Evolutionary conservation across 2,329 filamentous ascomycete genomes (phyloP).

Genomic region (Xylaria sp.): DNA sequence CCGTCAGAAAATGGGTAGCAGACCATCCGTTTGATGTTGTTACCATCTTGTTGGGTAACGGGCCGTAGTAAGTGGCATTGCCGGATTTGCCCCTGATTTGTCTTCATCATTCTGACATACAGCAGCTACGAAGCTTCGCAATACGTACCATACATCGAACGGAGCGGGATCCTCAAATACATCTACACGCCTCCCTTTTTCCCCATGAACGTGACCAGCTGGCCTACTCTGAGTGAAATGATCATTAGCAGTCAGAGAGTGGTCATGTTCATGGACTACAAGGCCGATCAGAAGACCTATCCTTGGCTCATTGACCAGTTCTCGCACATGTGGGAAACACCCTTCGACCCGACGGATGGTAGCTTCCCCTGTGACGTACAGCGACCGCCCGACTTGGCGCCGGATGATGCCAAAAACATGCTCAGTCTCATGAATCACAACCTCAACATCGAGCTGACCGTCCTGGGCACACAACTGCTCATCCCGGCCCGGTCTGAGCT

Average conservation of each 20-base stretch:
- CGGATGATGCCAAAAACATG: constrained; percentile 49
- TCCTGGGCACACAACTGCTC: constrained; percentile 59
- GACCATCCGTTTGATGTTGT: constrained; percentile 80
- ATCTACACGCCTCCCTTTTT: constrained; percentile 66
- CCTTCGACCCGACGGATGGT: constrained; percentile 63
- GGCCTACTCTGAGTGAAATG: constrained; percentile 77
- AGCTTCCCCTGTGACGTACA: constrained; percentile 73
- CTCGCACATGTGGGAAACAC: constrained; percentile 83
- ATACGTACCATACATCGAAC: constrained; percentile 64
- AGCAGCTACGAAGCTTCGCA: constrained; percentile 48
- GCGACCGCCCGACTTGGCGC: constrained; percentile 62
- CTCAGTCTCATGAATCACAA: constrained; percentile 90
- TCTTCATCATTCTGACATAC: constrained; percentile 6
- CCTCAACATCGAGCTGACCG: constrained; percentile 69
- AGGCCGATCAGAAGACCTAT: constrained; percentile 69
- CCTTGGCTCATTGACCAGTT: constrained; percentile 89
- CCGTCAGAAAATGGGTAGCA: constrained; percentile 67
- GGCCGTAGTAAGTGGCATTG: constrained; percentile 51
- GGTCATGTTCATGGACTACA: constrained; percentile 79
- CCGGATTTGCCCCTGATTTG: background rate
- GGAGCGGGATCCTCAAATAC: constrained; percentile 66
- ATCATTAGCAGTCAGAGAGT: constrained; percentile 66
- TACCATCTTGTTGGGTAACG: constrained; percentile 80
- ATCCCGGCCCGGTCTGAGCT: constrained; percentile 67
- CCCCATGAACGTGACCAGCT: constrained; percentile 68